Conservation (phyloP, 1,284 basidiomycete species). For the Malassezia slooffiae region DNA sequence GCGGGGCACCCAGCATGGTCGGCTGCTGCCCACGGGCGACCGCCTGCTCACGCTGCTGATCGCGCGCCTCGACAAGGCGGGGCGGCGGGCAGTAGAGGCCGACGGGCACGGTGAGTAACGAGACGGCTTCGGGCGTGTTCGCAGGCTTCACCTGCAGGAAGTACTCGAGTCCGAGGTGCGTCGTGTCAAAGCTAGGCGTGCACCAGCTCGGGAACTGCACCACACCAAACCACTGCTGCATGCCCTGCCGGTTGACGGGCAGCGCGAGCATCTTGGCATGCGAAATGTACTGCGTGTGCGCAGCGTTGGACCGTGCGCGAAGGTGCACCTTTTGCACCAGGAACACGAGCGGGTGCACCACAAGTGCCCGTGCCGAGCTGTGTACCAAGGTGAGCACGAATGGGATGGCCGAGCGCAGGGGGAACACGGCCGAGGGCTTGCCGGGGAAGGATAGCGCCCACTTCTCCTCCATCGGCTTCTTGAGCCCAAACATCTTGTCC, state of each 20-base stretch:
- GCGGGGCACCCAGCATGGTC: no score
- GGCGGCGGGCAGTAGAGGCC: slow-evolving; percentile 14
- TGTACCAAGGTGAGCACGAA: slow-evolving; percentile 19
- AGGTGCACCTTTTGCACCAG: slow-evolving; percentile 12
- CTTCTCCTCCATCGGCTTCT: slow-evolving; percentile 11
- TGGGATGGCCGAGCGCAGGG: slow-evolving; percentile 24
- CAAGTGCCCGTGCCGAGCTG: slow-evolving; percentile 8
- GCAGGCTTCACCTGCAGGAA: slow-evolving; percentile 24
- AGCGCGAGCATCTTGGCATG: slow-evolving; percentile 5
- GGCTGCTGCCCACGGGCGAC: no score
- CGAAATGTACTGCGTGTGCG: slow-evolving; percentile 6
- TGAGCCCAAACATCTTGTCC: slow-evolving; percentile 8
- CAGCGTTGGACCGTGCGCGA: slow-evolving; percentile 1
- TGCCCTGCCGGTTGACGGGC: slow-evolving; percentile 7
- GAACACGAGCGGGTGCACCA: slow-evolving; percentile 11
- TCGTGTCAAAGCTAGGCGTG: slow-evolving; percentile 24
- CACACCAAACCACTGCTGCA: slow-evolving; percentile 16
- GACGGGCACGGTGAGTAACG: slow-evolving; percentile 3
- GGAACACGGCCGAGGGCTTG: slow-evolving; percentile 16
- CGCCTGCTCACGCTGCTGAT: neutral
- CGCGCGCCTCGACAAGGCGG: slow-evolving; percentile 1
- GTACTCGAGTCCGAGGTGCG: slow-evolving; percentile 27
- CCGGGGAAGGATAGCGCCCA: slow-evolving; percentile 26
- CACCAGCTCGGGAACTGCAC: slow-evolving; percentile 18
- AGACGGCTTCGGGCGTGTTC: neutral